Base-by-base conservation (phyloP, 2,329 filamentous ascomycete species). In the Aureobasidium sp. region DNA sequence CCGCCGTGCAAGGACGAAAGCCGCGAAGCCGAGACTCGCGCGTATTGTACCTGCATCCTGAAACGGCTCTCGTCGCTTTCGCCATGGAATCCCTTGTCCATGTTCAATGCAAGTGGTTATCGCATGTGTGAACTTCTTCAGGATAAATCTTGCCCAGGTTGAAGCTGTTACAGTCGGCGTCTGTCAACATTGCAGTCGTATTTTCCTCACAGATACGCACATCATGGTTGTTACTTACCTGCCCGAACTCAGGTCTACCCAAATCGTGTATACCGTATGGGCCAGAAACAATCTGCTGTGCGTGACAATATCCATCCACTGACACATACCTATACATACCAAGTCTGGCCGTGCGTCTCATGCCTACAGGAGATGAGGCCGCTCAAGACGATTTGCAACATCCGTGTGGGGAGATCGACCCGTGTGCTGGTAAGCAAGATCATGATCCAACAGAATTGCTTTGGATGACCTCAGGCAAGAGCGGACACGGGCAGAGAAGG, bases 1-100 rank as follows among this genome's bases (percentile, higher is more conserved):
- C 55, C 55, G 55, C 32, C 34, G 27, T 10, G 55, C 55, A 59
- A 32, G 55, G 55, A 59, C 55, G 27, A 58, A 58, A 47, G 27
- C n/a, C 32, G 54, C 41, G 30, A 58, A 41, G 39, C 21, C 30
- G 25, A 59, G 55, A 41, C 27, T 59, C 44, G 55, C 55, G 55
- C 55, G 55, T 21, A 21, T 21, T 21, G 21, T 59, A 32, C 54
- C 42, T 47, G 54, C 42, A 58, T 47, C 21, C 36, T 29, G 54
- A 34, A 58, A 45, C 54, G 54, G 54, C 41, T 13, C 36, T 58
- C 53, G 27, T 47, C 41, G 54, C 54, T 58, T 21, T 58, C 54
- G 54, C 42, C 16, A 58, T 57, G 42, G 32, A 47, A 25, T 47
- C 13, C 32, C 25, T 47, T 29, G 14, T 37, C 30, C 41, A 34